phyloP scores from a whole-genome alignment of 2,329 filamentous ascomycete genomes.

The Aspergillus fumigatus region DNA sequence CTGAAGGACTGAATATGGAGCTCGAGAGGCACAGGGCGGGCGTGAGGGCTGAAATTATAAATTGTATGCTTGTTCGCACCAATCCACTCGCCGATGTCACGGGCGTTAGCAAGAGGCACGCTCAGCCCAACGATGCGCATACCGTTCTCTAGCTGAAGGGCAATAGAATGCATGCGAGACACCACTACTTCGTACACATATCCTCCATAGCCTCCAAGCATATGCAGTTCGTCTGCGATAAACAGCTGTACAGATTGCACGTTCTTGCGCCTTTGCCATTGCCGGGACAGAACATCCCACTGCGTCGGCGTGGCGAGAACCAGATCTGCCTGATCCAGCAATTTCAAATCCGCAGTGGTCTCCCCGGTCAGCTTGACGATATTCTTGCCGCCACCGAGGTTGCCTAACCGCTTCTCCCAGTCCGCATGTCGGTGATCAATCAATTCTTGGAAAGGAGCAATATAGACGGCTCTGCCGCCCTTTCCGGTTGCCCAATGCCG shows the following conservation, averaged over 20 bases:
- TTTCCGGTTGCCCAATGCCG: constrained; percentile 75
- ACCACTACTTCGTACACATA: constrained; percentile 95
- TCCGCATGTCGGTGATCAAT: constrained; percentile 76
- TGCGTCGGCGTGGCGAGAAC: constrained; percentile 89
- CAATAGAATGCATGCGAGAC: constrained; percentile 96
- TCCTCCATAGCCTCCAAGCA: constrained; percentile 79
- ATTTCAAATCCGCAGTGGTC: constrained; percentile 81
- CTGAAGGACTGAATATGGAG: constrained; percentile 93
- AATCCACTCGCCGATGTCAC: constrained; percentile 96
- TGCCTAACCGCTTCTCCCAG: constrained; percentile 74
- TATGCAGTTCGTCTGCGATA: constrained; percentile 91
- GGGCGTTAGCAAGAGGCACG: constrained; percentile 86
- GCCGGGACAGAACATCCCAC: constrained; percentile 92
- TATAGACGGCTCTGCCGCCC: constrained; percentile 79
- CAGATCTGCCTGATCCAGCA: constrained; percentile 81
- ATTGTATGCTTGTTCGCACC: constrained; percentile 97
- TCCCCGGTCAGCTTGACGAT: constrained; percentile 93
- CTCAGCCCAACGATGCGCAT: constrained; percentile 86
- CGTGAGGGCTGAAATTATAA: constrained; percentile 95
- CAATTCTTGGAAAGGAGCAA: constrained; percentile 91
- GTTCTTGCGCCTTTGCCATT: constrained; percentile 96
- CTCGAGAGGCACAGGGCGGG: constrained; percentile 83
- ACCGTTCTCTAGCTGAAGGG: constrained; percentile 76
- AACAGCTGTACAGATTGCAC: constrained; percentile 86
- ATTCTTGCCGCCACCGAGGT: constrained; percentile 75